These are phyloP conservation scores for Trichosporon asahii DNA, from an alignment of 1,284 basidiomycete genomes.

Conservation along the genomic window DNA sequence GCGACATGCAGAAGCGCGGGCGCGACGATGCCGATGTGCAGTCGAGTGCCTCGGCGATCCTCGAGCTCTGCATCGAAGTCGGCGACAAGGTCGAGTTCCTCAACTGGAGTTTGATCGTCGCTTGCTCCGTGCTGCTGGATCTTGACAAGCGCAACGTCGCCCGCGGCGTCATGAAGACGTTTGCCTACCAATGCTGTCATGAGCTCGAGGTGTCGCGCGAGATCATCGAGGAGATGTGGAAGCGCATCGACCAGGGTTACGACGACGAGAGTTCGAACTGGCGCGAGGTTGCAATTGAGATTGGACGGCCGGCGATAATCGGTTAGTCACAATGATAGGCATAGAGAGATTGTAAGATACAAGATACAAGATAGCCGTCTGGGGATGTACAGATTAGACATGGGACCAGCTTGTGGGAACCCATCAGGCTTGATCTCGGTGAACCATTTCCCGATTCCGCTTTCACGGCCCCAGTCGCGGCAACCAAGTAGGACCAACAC, in stretches of 20 bases:
- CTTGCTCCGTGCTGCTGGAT: slow-evolving; percentile 30
- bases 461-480: too few species aligned
- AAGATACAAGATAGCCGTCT: neutral
- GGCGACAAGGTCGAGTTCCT: slow-evolving; percentile 47
- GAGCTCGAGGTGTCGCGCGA: slow-evolving; percentile 35
- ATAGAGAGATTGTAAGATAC: neutral
- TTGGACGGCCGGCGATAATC: slow-evolving; percentile 37
- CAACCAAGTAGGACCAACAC: neutral
- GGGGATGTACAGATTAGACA: neutral
- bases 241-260: slow-evolving; percentile 38
- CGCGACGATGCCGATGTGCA: slow-evolving; percentile 34
- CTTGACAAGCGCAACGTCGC: slow-evolving; percentile 28
- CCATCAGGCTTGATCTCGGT: neutral
- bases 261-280: slow-evolving; percentile 42
- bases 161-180: slow-evolving; percentile 35
- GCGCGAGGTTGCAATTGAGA: slow-evolving; percentile 40
- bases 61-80: slow-evolving; percentile 36
- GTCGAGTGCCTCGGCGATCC: slow-evolving; percentile 30
- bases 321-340: slow-evolving; percentile 16
- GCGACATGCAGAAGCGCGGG: slow-evolving; percentile 30
- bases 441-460: neutral
- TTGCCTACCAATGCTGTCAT: slow-evolving; percentile 43
- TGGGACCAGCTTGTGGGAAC: neutral
- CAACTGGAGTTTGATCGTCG: slow-evolving; percentile 44
- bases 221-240: slow-evolving; percentile 44